Evolutionary conservation across 768 basidiomycete species (phyloP).

Genomic region (Leccinum variicolor): DNA sequence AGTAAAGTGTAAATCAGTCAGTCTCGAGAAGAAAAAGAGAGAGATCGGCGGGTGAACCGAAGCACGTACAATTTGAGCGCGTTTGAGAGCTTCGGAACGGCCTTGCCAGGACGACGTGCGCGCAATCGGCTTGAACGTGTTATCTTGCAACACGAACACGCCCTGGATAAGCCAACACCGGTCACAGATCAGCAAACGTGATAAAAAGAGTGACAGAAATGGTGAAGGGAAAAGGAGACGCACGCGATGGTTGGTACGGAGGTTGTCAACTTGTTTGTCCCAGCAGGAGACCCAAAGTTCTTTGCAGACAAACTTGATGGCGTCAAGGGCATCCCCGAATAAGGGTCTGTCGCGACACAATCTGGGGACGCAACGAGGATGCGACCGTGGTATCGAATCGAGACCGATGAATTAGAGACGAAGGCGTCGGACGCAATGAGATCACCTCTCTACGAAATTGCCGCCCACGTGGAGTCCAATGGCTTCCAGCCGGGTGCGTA

Average conservation of each 20-base stretch:
- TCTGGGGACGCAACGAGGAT: conserved; percentile 43
- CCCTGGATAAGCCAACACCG: conserved; percentile 48
- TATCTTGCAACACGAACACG: conserved; percentile 91
- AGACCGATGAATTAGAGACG: background rate
- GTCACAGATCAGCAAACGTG: background rate
- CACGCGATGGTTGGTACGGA: conserved; percentile 92
- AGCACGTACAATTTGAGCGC: conserved; percentile 64
- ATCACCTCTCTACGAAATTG: conserved; percentile 79
- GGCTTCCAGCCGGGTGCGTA: conserved; percentile 67
- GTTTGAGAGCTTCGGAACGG: conserved; percentile 64
- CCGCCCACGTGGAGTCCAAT: conserved; percentile 87
- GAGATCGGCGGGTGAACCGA: background rate
- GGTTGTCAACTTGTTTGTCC: conserved; percentile 94
- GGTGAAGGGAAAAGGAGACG: conserved; percentile 20
- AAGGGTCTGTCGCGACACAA: conserved; percentile 71
- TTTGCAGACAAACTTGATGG: conserved; percentile 94
- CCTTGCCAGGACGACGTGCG: conserved; percentile 82
- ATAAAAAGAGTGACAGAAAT: background rate
- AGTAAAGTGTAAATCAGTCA: background rate
- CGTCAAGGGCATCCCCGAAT: conserved; percentile 82
- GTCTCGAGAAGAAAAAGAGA: background rate
- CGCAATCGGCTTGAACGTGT: conserved; percentile 80
- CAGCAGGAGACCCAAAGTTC: conserved; percentile 91
- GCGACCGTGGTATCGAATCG: background rate
- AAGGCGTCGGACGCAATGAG: background rate